These are phyloP conservation scores for Neofusicoccum cordaticola DNA, from an alignment of 2,329 filamentous ascomycete genomes.

Conservation along the genomic window DNA sequence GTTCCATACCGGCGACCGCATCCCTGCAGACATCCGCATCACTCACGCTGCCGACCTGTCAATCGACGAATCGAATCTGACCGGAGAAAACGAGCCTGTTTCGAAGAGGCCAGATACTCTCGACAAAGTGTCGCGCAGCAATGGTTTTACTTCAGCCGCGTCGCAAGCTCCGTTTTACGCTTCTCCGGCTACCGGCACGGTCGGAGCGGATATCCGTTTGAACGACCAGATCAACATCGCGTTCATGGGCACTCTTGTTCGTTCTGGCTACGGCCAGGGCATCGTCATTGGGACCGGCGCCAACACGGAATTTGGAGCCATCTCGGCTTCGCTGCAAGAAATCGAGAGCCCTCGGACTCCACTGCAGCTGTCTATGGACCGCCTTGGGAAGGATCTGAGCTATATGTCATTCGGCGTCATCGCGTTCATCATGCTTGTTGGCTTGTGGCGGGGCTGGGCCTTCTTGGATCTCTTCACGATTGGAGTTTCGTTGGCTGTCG, in stretches of 20 bases:
- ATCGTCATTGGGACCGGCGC: constrained; percentile 96
- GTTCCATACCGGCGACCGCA: constrained; percentile 93
- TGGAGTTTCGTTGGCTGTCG: constrained; percentile 92
- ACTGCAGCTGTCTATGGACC: constrained; percentile 93
- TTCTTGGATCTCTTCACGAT: constrained; percentile 96
- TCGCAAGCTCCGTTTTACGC: constrained; percentile 57
- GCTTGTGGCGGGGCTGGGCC: constrained; percentile 83
- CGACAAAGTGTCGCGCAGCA: constrained; percentile 22
- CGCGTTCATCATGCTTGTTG: constrained; percentile 85
- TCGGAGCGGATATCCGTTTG: constrained; percentile 63
- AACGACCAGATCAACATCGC: constrained; percentile 86
- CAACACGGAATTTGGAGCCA: constrained; percentile 92
- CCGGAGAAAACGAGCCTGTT: constrained; percentile 93
- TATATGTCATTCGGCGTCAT: constrained; percentile 97
- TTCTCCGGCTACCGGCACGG: constrained; percentile 57
- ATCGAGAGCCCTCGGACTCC: constrained; percentile 95
- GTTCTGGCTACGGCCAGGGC: constrained; percentile 91
- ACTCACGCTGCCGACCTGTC: constrained; percentile 85
- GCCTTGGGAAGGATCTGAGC: constrained; percentile 92
- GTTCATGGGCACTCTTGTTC: constrained; percentile 96
- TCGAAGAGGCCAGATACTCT: constrained; percentile 68
- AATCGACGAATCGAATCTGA: constrained; percentile 95
- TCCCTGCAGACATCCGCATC: constrained; percentile 93
- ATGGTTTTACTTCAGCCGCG: constrained; percentile 26
- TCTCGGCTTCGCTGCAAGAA: constrained; percentile 87